phyloP scores from a whole-genome alignment of 352 stramenopile genomes.

The Globisporangium takayamanum region DNA sequence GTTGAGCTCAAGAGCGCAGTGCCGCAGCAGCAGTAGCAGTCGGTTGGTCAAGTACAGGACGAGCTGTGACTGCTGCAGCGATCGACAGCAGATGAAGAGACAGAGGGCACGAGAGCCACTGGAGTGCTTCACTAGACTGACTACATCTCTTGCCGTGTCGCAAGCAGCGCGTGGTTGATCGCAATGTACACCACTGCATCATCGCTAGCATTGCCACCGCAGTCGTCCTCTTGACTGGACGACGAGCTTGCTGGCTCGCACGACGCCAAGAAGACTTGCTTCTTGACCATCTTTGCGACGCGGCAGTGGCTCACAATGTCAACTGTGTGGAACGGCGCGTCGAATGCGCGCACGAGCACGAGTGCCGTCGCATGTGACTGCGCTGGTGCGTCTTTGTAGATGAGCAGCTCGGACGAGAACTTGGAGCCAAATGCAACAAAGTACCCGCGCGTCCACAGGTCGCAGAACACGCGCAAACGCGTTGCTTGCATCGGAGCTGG shows the following conservation, averaged over 20 bases:
- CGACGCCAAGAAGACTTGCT: slow-evolving; percentile 48
- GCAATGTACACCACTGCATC: slow-evolving; percentile 44
- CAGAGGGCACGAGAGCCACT: neutral
- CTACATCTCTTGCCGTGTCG: slow-evolving; percentile 26
- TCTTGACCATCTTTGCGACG: slow-evolving; percentile 73
- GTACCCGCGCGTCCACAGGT: slow-evolving; percentile 63
- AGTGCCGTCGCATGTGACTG: slow-evolving; percentile 40
- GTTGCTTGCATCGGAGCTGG: slow-evolving; percentile 18
- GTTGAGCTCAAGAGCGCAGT: slow-evolving; percentile 34
- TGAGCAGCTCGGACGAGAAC: slow-evolving; percentile 76
- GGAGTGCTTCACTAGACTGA: neutral
- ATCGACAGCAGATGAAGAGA: neutral
- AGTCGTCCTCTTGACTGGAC: neutral
- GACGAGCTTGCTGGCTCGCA: neutral
- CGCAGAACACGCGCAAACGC: slow-evolving; percentile 44
- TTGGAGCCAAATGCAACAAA: slow-evolving; percentile 71
- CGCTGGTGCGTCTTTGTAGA: slow-evolving; percentile 50
- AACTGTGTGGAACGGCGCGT: slow-evolving; percentile 33
- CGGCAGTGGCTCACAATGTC: slow-evolving; percentile 60
- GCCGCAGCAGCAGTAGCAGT: slow-evolving; percentile 7
- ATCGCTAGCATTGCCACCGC: neutral
- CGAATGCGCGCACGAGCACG: slow-evolving; percentile 43
- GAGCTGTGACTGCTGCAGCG: neutral
- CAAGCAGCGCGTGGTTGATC: slow-evolving; percentile 52
- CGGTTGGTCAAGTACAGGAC: neutral